phyloP scores from a whole-genome alignment of 2,329 filamentous ascomycete genomes.

The Penicillium digitatum region DNA sequence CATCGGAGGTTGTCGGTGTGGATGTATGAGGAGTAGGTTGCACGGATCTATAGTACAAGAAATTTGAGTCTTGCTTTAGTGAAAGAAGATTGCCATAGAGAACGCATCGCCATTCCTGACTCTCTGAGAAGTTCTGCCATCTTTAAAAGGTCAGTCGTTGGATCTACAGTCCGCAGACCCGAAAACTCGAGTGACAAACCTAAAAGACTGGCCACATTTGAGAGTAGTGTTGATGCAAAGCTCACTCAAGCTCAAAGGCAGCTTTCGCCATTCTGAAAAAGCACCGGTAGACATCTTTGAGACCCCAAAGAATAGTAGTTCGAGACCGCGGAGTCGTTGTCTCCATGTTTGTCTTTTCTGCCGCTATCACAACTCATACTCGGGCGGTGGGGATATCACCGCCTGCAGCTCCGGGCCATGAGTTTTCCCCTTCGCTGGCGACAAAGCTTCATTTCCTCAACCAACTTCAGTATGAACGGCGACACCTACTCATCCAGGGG shows the following conservation, averaged over 20 bases:
- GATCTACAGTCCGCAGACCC: neutral
- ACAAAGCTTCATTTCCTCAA: slow-evolving; percentile 17
- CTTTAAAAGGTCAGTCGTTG: slow-evolving; percentile 42
- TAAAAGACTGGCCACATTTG: slow-evolving; percentile 90
- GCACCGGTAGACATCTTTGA: slow-evolving; percentile 31
- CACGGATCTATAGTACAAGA: slow-evolving; percentile 70
- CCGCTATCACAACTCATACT: neutral
- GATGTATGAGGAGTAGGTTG: slow-evolving; percentile 9
- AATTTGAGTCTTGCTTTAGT: slow-evolving; percentile 72
- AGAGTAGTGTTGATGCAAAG: slow-evolving; percentile 92
- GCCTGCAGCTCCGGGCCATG: slow-evolving; percentile 24
- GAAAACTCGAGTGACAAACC: slow-evolving; percentile 40
- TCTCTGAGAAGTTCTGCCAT: slow-evolving; percentile 72
- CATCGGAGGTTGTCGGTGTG: slow-evolving; percentile 33
- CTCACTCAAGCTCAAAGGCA: slow-evolving; percentile 77
- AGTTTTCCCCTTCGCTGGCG: slow-evolving; percentile 32
- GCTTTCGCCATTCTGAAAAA: slow-evolving; percentile 76
- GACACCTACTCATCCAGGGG: slow-evolving; percentile 77
- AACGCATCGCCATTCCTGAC: slow-evolving; percentile 85
- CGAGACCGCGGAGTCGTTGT: neutral
- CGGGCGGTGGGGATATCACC: slow-evolving; percentile 25
- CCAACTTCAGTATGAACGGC: slow-evolving; percentile 67
- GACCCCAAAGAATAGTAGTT: neutral
- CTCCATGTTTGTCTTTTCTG: slow-evolving; percentile 1
- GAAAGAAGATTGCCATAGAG: slow-evolving; percentile 80